Evolutionary conservation across 345 rosid species (phyloP).

Genomic region (Melaleuca alternifolia): DNA sequence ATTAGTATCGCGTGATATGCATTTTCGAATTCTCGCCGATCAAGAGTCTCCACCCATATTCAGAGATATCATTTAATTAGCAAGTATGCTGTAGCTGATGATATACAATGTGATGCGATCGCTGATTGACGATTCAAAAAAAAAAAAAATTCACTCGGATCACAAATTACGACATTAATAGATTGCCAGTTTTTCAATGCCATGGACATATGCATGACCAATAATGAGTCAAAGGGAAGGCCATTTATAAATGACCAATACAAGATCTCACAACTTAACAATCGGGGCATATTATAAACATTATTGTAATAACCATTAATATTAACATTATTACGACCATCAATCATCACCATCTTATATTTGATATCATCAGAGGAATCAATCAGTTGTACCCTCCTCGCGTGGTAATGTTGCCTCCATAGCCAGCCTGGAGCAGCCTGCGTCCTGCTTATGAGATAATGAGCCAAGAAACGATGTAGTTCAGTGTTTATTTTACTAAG

Average conservation of each 20-base stretch:
- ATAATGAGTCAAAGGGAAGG: background rate
- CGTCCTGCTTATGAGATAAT: background rate
- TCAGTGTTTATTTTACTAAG: background rate
- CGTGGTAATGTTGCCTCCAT: background rate
- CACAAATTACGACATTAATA: background rate
- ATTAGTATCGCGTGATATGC: rapidly evolving
- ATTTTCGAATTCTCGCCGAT: rapidly evolving
- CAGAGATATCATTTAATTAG: no score
- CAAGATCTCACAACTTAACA: background rate
- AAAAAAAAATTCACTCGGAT: background rate
- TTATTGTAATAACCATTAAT: no score
- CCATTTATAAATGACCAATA: background rate
- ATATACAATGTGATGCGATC: background rate
- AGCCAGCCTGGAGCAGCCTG: background rate
- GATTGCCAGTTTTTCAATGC: background rate
- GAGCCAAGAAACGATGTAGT: background rate
- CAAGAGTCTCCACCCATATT: rapidly evolving
- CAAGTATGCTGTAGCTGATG: background rate
- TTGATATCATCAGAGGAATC: background rate
- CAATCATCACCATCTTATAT: background rate
- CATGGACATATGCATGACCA: background rate
- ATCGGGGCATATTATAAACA: background rate
- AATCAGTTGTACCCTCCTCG: background rate
- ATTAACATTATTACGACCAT: background rate
- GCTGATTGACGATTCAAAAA: rapidly evolving